Evolutionary conservation across 306 rosid species (phyloP).

Genomic region (Datisca glomerata): DNA sequence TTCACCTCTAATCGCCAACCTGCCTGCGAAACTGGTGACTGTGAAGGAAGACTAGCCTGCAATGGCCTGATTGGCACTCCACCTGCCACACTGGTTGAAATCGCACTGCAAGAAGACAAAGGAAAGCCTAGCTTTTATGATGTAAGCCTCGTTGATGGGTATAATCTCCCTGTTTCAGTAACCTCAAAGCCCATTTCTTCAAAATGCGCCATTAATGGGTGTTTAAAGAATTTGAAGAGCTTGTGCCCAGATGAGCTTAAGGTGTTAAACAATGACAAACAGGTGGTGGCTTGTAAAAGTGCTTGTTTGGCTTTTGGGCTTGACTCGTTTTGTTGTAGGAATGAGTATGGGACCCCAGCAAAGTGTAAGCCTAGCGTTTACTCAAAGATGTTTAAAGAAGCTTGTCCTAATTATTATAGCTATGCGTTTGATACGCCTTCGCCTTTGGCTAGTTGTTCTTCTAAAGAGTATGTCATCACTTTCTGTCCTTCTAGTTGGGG

Average conservation of each 20-base stretch:
- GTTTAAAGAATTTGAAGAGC: conserved; percentile 39
- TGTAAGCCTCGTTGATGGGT: conserved; percentile 81
- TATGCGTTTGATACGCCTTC: conserved; percentile 68
- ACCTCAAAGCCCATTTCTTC: conserved; percentile 18
- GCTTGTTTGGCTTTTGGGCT: conserved; percentile 67
- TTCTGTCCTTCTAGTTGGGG: conserved; percentile 75
- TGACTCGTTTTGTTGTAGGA: conserved; percentile 69
- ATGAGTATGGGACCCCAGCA: conserved; percentile 40
- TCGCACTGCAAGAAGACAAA: conserved; percentile 45
- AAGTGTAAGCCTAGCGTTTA: conserved; percentile 61
- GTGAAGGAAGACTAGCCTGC: conserved; percentile 67
- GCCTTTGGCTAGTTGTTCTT: conserved; percentile 50
- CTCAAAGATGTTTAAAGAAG: conserved; percentile 67
- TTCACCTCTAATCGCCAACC: conserved; percentile 30
- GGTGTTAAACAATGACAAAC: conserved; percentile 31
- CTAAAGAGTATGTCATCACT: conserved; percentile 38
- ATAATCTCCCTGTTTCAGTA: conserved; percentile 50
- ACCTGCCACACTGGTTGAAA: conserved; percentile 62
- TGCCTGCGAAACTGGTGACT: conserved; percentile 81
- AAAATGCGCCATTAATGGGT: conserved; percentile 44
- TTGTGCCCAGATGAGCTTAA: conserved; percentile 50
- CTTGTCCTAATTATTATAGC: conserved; percentile 63
- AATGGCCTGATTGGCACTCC: conserved; percentile 76
- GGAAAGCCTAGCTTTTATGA: conserved; percentile 56
- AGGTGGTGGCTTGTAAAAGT: conserved; percentile 76